Evolutionary conservation across 1,284 basidiomycete species (phyloP), one percentile per base, ranked within the genome.

Genomic region (Cryptococcus maquisensis): DNA sequence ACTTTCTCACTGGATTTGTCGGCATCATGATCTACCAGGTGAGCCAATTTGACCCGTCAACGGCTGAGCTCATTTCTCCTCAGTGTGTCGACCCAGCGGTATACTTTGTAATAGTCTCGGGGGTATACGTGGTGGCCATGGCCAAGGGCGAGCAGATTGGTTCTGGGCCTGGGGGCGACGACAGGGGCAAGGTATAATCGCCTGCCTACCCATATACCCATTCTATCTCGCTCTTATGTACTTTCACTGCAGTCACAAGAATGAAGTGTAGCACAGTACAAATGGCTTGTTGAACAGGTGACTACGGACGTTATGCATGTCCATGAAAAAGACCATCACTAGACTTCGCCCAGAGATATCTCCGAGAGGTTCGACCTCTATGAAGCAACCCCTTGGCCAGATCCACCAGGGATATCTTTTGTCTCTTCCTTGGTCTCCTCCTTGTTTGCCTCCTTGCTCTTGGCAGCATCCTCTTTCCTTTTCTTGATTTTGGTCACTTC

Each of bases 1-100:
- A 90, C 53, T 63, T 86, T 45, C 75, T 85, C 59, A 84, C 87
- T 66, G 78, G 82, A 0, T 82, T 84, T 68, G 64, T 87, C n/a
- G 78, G 82, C 23, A 79, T 87, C 49, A 72, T 92, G 50, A 87
- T 81, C 70, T 90, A 91, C 77, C 88, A 91, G 78, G 88, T 87
- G 65, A 62, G 81, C 66, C 9, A 21, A 16, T 12, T 26, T 4
- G 42, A 6, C 32, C 16, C 26, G 5, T 8, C 12, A 32, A n/a
- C 1, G 44, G 18, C n/a, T 37, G n/a, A 51, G 13, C n/a, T n/a
- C 16, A 4, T n/a, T 44, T 16, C 7, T n/a, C 16, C 15, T 13
- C 36, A 65, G 65, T 61, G 59, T 15, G 58, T 65, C 20, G 63
- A 67, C 36, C 63, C 61, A 45, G 63, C 65, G 3, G 40, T 67